A percentile compares a stretch with the other conserved stretches of the same genome.
phyloP scores from a whole-genome alignment of 2,329 filamentous ascomycete genomes.

The Ophiosphaerella narmari region DNA sequence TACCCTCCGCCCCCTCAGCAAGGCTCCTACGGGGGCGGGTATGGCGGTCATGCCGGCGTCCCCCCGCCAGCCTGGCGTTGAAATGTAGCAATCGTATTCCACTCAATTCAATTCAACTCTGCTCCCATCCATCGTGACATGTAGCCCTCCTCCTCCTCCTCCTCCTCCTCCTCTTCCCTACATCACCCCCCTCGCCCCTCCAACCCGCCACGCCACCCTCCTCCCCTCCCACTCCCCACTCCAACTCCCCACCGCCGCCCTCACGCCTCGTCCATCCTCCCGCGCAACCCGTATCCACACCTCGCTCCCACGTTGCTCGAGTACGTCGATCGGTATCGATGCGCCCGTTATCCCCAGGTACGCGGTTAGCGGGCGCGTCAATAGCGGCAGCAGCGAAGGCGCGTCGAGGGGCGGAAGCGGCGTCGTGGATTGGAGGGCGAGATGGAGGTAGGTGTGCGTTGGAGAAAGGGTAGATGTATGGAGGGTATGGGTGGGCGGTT shows the following conservation, averaged over 20 bases:
- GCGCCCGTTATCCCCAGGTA: conserved; percentile 73
- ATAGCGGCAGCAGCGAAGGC: conserved; percentile 66
- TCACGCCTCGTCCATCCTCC: conserved; percentile 28
- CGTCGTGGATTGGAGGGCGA: conserved; percentile 31
- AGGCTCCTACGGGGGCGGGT: conserved; percentile 11
- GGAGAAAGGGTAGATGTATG: conserved; percentile 46
- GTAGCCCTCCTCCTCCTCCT: neutral
- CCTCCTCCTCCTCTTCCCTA: neutral
- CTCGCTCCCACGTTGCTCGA: conserved; percentile 51
- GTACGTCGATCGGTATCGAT: conserved; percentile 71
- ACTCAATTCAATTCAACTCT: too few relatives aligned
- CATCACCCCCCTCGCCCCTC: conserved; percentile 15
- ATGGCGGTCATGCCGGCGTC: neutral
- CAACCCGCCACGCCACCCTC: conserved; percentile 35
- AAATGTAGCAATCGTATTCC: neutral
- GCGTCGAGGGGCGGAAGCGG: conserved; percentile 51
- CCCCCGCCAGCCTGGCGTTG: neutral
- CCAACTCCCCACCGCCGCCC: conserved; percentile 33
- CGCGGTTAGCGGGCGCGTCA: conserved; percentile 66
- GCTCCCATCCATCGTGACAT: too few relatives aligned
- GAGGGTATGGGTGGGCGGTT: conserved; percentile 20
- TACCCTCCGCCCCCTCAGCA: conserved; percentile 23
- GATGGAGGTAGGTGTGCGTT: conserved; percentile 50
- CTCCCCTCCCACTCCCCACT: conserved; percentile 26
- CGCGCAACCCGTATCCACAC: conserved; percentile 33